Evolutionary conservation across 1,139 yeast genomes (phyloP).

Genomic region (Taphrina populina): DNA sequence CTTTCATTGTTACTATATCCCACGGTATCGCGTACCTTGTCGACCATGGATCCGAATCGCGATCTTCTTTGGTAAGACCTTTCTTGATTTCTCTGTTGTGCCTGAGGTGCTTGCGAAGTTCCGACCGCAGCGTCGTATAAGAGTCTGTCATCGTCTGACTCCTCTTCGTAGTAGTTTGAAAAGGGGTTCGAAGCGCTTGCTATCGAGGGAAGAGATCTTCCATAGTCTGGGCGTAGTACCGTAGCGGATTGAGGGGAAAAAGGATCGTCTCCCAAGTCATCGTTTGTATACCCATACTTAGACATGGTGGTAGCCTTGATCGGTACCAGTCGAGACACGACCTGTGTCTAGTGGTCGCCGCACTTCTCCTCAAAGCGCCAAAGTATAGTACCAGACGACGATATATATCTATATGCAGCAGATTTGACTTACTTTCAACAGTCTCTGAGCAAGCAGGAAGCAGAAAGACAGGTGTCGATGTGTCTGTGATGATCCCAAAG

Average conservation of each 20-base stretch:
- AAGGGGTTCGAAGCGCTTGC: constrained; percentile 31
- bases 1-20: constrained; percentile 14
- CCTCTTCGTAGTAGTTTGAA: constrained; percentile 31
- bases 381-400: too few species aligned
- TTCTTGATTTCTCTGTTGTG: neutral
- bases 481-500: too few species aligned
- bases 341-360: too few species aligned
- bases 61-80: constrained; percentile 2
- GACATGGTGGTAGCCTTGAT: too few species aligned
- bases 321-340: too few species aligned
- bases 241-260: neutral
- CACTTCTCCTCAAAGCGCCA: too few species aligned
- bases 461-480: too few species aligned
- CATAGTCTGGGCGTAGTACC: constrained; percentile 13
- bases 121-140: constrained; percentile 12
- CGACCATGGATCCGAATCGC: constrained; percentile 22
- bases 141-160: constrained; percentile 22
- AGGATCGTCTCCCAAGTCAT: constrained; percentile 18
- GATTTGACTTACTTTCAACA: too few species aligned
- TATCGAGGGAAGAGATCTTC: constrained; percentile 17
- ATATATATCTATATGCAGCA: too few species aligned
- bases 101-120: neutral
- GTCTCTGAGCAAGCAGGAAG: too few species aligned
- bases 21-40: constrained; percentile 13
- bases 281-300: neutral